Evolutionary conservation across 2,329 filamentous ascomycete genomes (phyloP).

Genomic region (Escovopsis sp.): DNA sequence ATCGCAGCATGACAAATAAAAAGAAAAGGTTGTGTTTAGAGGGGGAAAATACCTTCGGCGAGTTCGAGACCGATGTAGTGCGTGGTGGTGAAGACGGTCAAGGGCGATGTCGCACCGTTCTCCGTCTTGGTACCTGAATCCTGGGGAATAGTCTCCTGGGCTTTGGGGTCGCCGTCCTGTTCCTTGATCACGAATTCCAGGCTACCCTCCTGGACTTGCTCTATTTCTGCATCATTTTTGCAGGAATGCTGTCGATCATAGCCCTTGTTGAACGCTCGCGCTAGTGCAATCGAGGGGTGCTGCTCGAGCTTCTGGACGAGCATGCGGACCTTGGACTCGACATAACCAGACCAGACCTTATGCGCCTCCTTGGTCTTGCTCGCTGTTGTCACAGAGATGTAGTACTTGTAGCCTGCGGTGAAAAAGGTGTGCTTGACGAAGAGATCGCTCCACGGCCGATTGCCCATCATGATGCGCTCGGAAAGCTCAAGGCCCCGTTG

Average conservation of each 20-base stretch:
- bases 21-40: neutral
- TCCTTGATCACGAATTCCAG: conserved; percentile 29
- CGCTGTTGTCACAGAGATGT: conserved; percentile 73
- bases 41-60: conserved; percentile 46
- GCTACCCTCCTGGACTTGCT: conserved; percentile 39
- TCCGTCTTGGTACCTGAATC: conserved; percentile 21
- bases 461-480: conserved; percentile 63
- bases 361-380: conserved; percentile 74
- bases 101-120: conserved; percentile 5
- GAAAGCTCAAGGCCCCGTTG: conserved; percentile 63
- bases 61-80: conserved; percentile 88
- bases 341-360: conserved; percentile 76
- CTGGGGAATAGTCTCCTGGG: conserved; percentile 17
- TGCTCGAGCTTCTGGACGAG: conserved; percentile 73
- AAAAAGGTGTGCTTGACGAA: conserved; percentile 91
- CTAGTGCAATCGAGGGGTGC: conserved; percentile 64
- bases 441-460: conserved; percentile 69
- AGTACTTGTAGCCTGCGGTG: conserved; percentile 86
- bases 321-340: conserved; percentile 84
- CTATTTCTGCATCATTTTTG: conserved; percentile 36
- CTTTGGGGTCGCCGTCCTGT: conserved; percentile 26
- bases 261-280: conserved; percentile 85
- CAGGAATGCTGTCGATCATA: conserved; percentile 70
- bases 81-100: conserved; percentile 68
- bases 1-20: neutral